Evolutionary conservation across 176 grass and related monocot species (phyloP).

Genomic region (Phyllostachys edulis): DNA sequence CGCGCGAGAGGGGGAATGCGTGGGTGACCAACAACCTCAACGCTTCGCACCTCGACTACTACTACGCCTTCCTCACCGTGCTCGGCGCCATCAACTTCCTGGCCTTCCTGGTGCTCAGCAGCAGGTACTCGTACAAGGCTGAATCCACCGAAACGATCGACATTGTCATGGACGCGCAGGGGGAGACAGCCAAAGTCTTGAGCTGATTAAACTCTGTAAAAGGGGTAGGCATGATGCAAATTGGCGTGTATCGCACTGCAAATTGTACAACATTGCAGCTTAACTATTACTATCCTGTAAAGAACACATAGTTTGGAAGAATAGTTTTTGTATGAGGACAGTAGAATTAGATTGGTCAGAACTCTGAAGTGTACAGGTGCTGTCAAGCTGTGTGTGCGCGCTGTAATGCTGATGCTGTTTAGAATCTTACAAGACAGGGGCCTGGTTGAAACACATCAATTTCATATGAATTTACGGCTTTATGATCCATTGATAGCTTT

Average conservation of each 20-base stretch:
- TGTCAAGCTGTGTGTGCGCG: background rate
- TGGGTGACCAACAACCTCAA: conserved; percentile 66
- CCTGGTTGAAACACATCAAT: too few species aligned
- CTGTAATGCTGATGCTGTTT: background rate
- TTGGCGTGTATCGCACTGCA: too few species aligned
- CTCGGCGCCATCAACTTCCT: conserved; percentile 36
- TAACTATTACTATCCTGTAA: too few species aligned
- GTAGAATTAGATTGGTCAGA: background rate
- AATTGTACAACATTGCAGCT: too few species aligned
- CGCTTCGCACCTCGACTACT: conserved; percentile 58
- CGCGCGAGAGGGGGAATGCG: background rate
- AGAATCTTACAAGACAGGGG: too few species aligned
- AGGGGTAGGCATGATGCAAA: too few species aligned
- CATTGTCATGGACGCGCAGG: background rate
- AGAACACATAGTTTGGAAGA: too few species aligned
- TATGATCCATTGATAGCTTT: background rate
- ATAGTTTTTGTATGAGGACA: too few species aligned
- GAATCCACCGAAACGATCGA: conserved; percentile 34
- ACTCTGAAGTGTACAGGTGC: background rate
- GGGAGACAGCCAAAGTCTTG: conserved; percentile 18
- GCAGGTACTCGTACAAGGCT: conserved; percentile 42
- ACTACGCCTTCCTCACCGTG: conserved; percentile 55
- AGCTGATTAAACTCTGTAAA: background rate
- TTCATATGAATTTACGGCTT: too few species aligned
- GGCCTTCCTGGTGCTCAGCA: conserved; percentile 30